Conservation (phyloP, 345 rosid species). For the Moricandia arvensis region DNA sequence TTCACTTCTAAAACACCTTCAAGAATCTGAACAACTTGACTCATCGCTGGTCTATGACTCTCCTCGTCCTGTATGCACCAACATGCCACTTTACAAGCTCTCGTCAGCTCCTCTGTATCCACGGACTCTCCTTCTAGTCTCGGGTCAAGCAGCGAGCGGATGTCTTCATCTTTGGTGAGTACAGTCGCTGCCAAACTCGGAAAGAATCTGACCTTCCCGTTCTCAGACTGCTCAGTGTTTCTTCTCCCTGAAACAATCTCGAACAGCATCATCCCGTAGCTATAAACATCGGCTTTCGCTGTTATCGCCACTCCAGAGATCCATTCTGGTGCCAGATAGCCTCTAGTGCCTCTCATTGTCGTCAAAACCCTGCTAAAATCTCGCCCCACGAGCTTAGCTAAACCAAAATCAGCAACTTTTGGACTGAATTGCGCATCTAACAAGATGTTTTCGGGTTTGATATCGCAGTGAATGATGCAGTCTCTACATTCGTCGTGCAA, state of each 20-base stretch:
- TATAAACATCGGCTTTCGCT: constrained; percentile 80
- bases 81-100: constrained; percentile 65
- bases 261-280: constrained; percentile 88
- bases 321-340: constrained; percentile 94
- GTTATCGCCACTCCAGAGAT: constrained; percentile 83
- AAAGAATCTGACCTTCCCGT: constrained; percentile 52
- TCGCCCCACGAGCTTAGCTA: constrained; percentile 74
- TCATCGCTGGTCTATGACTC: constrained; percentile 66
- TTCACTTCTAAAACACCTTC: constrained; percentile 66
- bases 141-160: constrained; percentile 52
- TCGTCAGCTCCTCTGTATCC: constrained; percentile 55
- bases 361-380: constrained; percentile 85
- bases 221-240: constrained; percentile 54
- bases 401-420: too few species aligned
- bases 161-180: constrained; percentile 46
- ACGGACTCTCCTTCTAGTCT: constrained; percentile 43
- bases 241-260: constrained; percentile 78
- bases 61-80: constrained; percentile 93
- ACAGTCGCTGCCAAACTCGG: constrained; percentile 58
- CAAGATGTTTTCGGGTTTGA: constrained; percentile 80
- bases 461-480: constrained; percentile 84
- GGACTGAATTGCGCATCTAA: constrained; percentile 55
- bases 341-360: constrained; percentile 83
- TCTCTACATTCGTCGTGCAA: constrained; percentile 82
- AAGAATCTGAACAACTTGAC: constrained; percentile 77